Conservation (phyloP, 805 yeast genomes). For the Ascoidea rubescens region DNA sequence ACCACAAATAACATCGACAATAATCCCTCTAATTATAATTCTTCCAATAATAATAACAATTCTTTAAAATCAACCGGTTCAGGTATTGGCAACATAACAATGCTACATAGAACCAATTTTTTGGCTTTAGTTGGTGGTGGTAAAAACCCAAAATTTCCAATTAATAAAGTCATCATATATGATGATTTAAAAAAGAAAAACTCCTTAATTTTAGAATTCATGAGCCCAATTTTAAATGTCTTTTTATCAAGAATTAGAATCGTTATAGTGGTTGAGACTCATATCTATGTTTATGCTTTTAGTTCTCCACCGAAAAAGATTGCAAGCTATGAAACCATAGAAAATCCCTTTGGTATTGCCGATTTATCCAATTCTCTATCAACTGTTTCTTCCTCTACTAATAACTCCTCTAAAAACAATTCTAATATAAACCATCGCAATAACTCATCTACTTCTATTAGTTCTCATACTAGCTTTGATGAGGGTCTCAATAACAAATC, state of each 20-base stretch:
- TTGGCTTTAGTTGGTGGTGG: slow-evolving; percentile 90
- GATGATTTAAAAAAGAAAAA: slow-evolving; percentile 75
- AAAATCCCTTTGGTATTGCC: slow-evolving; percentile 50
- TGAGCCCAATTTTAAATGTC: slow-evolving; percentile 61
- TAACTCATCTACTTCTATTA: background rate
- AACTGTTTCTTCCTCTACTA: slow-evolving; percentile 14
- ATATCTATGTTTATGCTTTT: slow-evolving; percentile 66
- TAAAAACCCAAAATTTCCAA: slow-evolving; percentile 56
- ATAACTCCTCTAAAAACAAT: slow-evolving; percentile 6
- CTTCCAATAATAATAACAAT: background rate
- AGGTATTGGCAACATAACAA: slow-evolving; percentile 65
- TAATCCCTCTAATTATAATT: slow-evolving; percentile 14
- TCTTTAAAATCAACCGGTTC: slow-evolving; percentile 21
- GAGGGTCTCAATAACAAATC: too few species aligned
- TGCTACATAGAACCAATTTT: slow-evolving; percentile 87
- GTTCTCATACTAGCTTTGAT: background rate
- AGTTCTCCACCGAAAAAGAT: slow-evolving; percentile 64
- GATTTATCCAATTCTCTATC: slow-evolving; percentile 25
- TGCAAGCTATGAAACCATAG: slow-evolving; percentile 48
- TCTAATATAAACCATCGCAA: slow-evolving; percentile 1
- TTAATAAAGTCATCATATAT: slow-evolving; percentile 78
- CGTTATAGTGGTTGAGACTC: slow-evolving; percentile 53
- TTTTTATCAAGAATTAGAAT: slow-evolving; percentile 63
- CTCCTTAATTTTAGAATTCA: slow-evolving; percentile 61
- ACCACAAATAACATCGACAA: slow-evolving; percentile 3